phyloP scores from a whole-genome alignment of 2,329 filamentous ascomycete genomes.

The Aspergillus melleus region DNA sequence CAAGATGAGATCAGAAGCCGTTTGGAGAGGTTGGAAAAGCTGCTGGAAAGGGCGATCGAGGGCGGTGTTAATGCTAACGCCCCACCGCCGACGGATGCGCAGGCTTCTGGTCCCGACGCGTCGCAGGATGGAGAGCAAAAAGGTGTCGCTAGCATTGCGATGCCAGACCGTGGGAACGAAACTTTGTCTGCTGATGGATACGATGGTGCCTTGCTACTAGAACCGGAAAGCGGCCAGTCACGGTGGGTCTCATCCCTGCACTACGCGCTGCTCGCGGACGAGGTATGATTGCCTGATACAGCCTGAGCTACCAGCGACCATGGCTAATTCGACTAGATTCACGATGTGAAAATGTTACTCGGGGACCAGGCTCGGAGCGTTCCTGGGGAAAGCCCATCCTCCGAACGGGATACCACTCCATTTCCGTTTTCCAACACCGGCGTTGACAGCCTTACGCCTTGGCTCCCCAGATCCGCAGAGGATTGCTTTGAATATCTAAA shows the following conservation, averaged over 20 bases:
- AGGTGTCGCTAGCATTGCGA: neutral
- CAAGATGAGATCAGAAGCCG: constrained; percentile 10
- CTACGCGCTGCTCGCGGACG: constrained; percentile 13
- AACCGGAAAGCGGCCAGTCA: constrained; percentile 8
- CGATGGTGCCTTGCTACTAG: constrained; percentile 11
- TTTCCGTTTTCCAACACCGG: neutral
- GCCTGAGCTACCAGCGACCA: neutral
- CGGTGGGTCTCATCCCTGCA: constrained; percentile 15
- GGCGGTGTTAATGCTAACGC: neutral
- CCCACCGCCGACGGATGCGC: neutral
- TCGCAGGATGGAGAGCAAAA: neutral
- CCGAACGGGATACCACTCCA: neutral
- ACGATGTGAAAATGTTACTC: constrained; percentile 3
- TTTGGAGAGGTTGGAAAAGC: constrained; percentile 8
- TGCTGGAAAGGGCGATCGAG: constrained; percentile 9
- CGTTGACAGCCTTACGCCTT: constrained; percentile 1
- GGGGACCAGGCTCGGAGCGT: neutral
- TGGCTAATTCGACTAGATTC: neutral
- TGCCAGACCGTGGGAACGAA: neutral
- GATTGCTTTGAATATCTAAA: constrained; percentile 6
- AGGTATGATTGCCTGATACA: constrained; percentile 2
- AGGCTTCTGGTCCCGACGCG: neutral
- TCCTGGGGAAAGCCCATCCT: neutral
- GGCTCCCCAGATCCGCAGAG: constrained; percentile 3
- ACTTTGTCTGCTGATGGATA: constrained; percentile 11